Evolutionary conservation across 2,329 filamentous ascomycete species (phyloP).

Genomic region (Phyllosticta ampelicida): DNA sequence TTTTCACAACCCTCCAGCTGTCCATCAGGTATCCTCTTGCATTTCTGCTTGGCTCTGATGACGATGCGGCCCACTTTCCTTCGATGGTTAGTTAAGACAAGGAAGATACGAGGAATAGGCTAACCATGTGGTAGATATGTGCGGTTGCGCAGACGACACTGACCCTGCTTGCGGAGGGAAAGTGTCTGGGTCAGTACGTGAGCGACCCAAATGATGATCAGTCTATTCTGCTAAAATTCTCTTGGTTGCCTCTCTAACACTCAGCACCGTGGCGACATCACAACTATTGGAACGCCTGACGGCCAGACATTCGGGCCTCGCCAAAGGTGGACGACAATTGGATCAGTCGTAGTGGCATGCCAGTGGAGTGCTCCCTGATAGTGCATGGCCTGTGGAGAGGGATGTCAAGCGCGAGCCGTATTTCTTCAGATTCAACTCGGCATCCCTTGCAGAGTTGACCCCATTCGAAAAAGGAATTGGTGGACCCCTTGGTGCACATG

Average conservation of each 20-base stretch:
- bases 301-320: neutral
- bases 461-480: neutral
- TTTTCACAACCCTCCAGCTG: slow-evolving; percentile 1
- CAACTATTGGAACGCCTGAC: slow-evolving; percentile 14
- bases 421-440: neutral
- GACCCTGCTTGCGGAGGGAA: slow-evolving; percentile 3
- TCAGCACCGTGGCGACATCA: slow-evolving; percentile 13
- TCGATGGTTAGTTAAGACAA: neutral
- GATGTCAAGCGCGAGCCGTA: neutral
- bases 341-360: neutral
- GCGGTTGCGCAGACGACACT: slow-evolving; percentile 7
- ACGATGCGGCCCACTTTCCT: slow-evolving; percentile 1
- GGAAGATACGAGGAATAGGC: neutral
- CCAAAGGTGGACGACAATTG: neutral
- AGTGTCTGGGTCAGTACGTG: slow-evolving; percentile 7
- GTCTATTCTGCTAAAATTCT: slow-evolving; percentile 12
- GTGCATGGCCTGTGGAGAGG: neutral
- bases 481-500: neutral
- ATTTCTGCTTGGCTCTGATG: slow-evolving; percentile 1
- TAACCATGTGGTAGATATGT: slow-evolving; percentile 1
- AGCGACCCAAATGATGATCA: neutral
- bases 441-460: neutral
- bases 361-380: neutral
- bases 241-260: slow-evolving; percentile 14
- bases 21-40: slow-evolving; percentile 3